Base-by-base conservation (phyloP, 345 rosid species). In the Geranium rotundifolium region DNA sequence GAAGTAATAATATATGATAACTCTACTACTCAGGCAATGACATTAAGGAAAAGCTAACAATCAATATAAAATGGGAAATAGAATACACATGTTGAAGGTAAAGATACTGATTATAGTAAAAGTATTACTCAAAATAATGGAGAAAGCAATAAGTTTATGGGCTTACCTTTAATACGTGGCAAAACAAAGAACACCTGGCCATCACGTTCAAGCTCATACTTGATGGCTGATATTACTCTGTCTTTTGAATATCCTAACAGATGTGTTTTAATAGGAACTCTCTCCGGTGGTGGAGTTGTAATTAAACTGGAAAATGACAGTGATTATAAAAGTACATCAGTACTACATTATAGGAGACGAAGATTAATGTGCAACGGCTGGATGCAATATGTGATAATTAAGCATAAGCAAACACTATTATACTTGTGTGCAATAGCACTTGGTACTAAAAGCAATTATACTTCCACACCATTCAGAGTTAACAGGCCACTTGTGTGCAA, bases 111-210 rank as follows among this genome's bases (percentile, higher is more conserved):
- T 46, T 14, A 46, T 2, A 46, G 52, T 46, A 46, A 46, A 9
- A 46, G 12, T 46, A 3, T 46, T 7, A 46, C 52, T 46, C 52
- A 16, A 55, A 55, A 55, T 17, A 9, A 55, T n/a, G 7, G 20
- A 55, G 20, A 55, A 55, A 2, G 20, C n/a, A n/a, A 59, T 60
- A 58, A 62, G 41, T 46, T 46, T 46, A 12, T 46, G 19, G 17
- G 49, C 64, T 57, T 75, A 92, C 98, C 98, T 80, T 84, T 89
- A 73, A 92, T 92, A 54, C 91, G 92, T 65, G 98, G 98, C 80
- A 89, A 79, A 69, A 89, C 98, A 72, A 85, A 89, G 69, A 92
- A 92, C 66, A 92, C 91, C 80, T 92, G 98, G 62, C 98, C 98
- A 77, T 71, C 83, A 66, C 93, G 95, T 59, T 79, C 85, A 76